These are phyloP conservation scores for Diaporthe aspalathi DNA, from an alignment of 2,329 filamentous ascomycete species.

Conservation along the genomic window DNA sequence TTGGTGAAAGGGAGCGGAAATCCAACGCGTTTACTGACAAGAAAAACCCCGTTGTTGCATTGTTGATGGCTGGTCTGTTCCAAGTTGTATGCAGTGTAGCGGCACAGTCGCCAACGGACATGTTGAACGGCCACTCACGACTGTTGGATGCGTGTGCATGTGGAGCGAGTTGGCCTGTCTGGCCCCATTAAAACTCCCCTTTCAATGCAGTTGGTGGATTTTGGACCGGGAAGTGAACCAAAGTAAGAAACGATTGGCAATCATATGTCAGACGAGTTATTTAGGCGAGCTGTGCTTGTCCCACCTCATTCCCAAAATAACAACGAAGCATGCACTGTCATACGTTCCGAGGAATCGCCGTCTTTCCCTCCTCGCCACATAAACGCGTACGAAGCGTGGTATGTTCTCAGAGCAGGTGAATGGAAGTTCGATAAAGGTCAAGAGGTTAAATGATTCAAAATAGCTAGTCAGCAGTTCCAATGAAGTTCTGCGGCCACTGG, in stretches of 20 bases:
- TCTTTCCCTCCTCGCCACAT: background rate
- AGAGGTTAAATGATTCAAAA: background rate
- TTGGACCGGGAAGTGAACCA: background rate
- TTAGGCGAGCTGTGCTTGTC: background rate
- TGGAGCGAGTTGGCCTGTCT: conserved; percentile 3
- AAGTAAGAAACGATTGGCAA: background rate
- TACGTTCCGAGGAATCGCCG: background rate
- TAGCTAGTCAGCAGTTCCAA: background rate
- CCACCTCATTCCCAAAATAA: background rate
- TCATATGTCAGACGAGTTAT: background rate
- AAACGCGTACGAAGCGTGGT: background rate
- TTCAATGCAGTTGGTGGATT: conserved; percentile 24
- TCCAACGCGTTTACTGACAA: background rate
- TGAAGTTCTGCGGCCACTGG: background rate
- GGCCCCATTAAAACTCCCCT: background rate
- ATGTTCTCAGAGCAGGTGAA: background rate
- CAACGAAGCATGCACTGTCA: background rate
- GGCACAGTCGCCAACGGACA: conserved; percentile 27
- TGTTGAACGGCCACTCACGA: background rate
- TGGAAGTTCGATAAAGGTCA: no score
- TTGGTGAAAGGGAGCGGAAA: background rate
- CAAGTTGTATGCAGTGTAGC: background rate
- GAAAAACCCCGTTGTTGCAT: background rate
- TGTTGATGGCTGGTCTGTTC: conserved; percentile 1
- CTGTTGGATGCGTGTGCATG: background rate